Conservation (phyloP, 495 filamentous ascomycete genomes). For the Endocarpon pusillum region DNA sequence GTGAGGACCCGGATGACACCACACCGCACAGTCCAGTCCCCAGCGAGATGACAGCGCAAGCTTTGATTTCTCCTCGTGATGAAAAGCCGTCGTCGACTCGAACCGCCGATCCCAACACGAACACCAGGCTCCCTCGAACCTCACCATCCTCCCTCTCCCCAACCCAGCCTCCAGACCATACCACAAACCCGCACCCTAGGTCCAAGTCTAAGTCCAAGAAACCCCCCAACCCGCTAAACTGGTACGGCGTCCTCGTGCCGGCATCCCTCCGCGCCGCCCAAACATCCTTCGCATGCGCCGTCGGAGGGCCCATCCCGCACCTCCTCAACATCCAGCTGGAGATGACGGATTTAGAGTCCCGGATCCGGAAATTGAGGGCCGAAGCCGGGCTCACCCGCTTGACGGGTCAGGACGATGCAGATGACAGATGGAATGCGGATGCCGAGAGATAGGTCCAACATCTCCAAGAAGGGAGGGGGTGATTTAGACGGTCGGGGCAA, state of each 20-base stretch:
- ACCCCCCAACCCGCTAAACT: slow-evolving; percentile 40
- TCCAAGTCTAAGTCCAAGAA: slow-evolving; percentile 6
- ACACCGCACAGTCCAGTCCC: neutral
- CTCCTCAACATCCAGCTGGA: slow-evolving; percentile 41
- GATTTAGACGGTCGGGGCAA: too few relatives aligned
- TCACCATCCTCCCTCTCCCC: too few relatives aligned
- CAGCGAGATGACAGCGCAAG: slow-evolving; percentile 1
- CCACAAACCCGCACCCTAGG: too few relatives aligned
- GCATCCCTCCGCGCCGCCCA: slow-evolving; percentile 43
- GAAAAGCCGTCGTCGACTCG: neutral
- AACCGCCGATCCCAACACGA: slow-evolving; percentile 1
- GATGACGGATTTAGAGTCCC: slow-evolving; percentile 46
- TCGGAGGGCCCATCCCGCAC: slow-evolving; percentile 18
- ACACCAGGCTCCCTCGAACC: too few relatives aligned
- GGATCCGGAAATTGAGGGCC: slow-evolving; percentile 6
- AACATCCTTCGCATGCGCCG: slow-evolving; percentile 24
- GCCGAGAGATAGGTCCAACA: too few relatives aligned
- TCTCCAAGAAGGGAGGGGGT: too few relatives aligned
- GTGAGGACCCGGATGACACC: slow-evolving; percentile 2
- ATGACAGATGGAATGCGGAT: too few relatives aligned
- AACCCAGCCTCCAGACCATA: too few relatives aligned
- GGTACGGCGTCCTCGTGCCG: slow-evolving; percentile 55
- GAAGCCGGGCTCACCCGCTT: slow-evolving; percentile 7
- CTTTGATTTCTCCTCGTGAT: neutral
- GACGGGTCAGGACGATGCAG: slow-evolving; percentile 7